Percentiles rank a stretch among this genome's conserved stretches.
phyloP scores from a whole-genome alignment of 2,329 filamentous ascomycete species.

The Graphium sp. region DNA sequence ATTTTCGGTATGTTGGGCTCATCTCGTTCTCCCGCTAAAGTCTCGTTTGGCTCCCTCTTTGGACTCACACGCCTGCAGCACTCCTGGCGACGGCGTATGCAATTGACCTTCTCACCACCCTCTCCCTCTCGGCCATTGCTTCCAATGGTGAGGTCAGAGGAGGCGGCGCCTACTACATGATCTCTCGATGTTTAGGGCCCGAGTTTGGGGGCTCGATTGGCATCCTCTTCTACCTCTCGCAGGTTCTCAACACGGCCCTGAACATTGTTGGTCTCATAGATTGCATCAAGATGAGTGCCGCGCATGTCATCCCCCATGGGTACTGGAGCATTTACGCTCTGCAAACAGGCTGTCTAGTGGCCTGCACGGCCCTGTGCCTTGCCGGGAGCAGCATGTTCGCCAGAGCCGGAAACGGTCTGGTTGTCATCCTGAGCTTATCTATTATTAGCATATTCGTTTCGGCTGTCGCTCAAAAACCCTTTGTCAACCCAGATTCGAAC shows the following conservation, averaged over 20 bases:
- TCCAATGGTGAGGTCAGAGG: slow-evolving; percentile 81
- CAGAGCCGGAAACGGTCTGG: slow-evolving; percentile 60
- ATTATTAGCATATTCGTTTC: slow-evolving; percentile 73
- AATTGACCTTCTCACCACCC: slow-evolving; percentile 68
- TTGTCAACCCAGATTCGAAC: slow-evolving; percentile 40
- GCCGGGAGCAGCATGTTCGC: slow-evolving; percentile 69
- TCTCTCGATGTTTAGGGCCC: slow-evolving; percentile 69
- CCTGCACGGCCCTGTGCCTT: slow-evolving; percentile 62
- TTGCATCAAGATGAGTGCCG: slow-evolving; percentile 64
- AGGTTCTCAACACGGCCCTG: slow-evolving; percentile 71
- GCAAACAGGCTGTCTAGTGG: slow-evolving; percentile 50
- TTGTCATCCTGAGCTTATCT: slow-evolving; percentile 53
- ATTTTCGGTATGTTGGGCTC: slow-evolving; percentile 48
- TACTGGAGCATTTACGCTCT: slow-evolving; percentile 68
- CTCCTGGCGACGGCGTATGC: slow-evolving; percentile 61
- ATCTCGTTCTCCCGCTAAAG: not conserved
- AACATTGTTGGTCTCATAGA: slow-evolving; percentile 78
- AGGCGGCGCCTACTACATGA: slow-evolving; percentile 77
- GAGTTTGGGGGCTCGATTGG: slow-evolving; percentile 85
- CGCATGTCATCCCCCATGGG: slow-evolving; percentile 45
- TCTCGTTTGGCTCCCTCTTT: not conserved
- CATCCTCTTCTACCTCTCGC: slow-evolving; percentile 80
- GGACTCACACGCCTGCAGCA: slow-evolving; percentile 23
- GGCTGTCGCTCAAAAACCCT: slow-evolving; percentile 51
- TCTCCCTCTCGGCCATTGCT: slow-evolving; percentile 77